Evolutionary conservation across 2,329 filamentous ascomycete genomes (phyloP).

Genomic region (Xylariales sp.): DNA sequence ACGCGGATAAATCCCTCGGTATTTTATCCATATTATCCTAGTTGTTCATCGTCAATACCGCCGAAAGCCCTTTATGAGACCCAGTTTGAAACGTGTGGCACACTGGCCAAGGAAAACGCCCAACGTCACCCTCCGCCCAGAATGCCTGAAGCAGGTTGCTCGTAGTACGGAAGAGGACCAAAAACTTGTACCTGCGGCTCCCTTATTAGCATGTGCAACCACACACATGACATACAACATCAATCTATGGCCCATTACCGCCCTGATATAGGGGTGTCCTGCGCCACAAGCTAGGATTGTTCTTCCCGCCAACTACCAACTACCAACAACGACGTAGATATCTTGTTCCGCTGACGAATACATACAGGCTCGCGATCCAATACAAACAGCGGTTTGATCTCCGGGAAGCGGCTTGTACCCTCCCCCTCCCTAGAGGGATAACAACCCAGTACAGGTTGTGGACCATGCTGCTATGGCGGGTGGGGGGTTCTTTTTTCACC

Average conservation of each 20-base stretch:
- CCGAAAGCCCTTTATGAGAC: not conserved
- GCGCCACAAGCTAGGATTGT: constrained; percentile 5
- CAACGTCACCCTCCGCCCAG: not conserved
- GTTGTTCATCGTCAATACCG: not conserved
- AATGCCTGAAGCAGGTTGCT: constrained; percentile 5
- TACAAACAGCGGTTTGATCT: constrained; percentile 3
- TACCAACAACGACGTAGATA: constrained; percentile 8
- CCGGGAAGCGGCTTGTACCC: not conserved
- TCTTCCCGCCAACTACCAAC: constrained; percentile 14
- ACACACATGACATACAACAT: constrained; percentile 4
- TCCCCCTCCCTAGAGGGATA: not conserved
- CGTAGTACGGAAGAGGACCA: constrained; percentile 23
- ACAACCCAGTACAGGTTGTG: constrained; percentile 9
- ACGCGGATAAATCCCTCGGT: constrained; percentile 29
- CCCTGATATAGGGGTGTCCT: constrained; percentile 1
- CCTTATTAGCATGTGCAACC: constrained; percentile 14
- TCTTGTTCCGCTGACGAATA: constrained; percentile 23
- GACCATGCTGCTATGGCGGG: not conserved
- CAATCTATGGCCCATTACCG: constrained; percentile 3
- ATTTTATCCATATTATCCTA: constrained; percentile 32
- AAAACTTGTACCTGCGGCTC: constrained; percentile 26
- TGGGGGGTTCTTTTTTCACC: not conserved
- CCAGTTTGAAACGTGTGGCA: constrained; percentile 12
- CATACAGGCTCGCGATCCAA: constrained; percentile 20
- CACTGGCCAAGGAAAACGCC: constrained; percentile 11